A percentile compares a stretch with the other conserved stretches of the same genome.
These are phyloP conservation scores for Cucurbita ficifolia DNA, from an alignment of 306 rosid species.

Conservation along the genomic window DNA sequence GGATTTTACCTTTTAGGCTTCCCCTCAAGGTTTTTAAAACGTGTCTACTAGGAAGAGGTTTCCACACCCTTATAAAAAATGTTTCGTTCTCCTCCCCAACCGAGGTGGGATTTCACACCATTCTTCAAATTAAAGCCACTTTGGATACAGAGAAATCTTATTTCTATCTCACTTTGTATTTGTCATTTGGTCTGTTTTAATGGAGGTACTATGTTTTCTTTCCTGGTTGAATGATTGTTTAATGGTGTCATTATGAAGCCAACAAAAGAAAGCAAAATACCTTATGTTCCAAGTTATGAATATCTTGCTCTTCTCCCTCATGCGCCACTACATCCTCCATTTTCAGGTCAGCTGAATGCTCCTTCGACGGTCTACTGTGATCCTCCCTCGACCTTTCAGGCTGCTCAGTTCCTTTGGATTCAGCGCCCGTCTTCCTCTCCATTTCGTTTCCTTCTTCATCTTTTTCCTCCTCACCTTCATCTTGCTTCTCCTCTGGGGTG, in stretches of 20 bases:
- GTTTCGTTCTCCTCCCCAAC: too few relatives aligned
- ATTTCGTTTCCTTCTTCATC: constrained; percentile 32
- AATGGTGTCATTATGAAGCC: not conserved
- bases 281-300: constrained; percentile 29
- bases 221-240: not conserved
- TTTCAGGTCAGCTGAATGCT: constrained; percentile 26
- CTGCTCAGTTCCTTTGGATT: constrained; percentile 28
- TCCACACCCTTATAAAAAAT: too few relatives aligned
- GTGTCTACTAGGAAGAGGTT: too few relatives aligned
- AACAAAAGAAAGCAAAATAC: constrained; percentile 18
- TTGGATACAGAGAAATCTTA: not conserved
- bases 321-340: constrained; percentile 10
- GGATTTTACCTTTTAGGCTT: too few relatives aligned
- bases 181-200: not conserved
- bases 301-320: not conserved
- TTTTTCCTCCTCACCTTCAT: constrained; percentile 21
- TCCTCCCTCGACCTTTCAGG: constrained; percentile 22
- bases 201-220: not conserved
- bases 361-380: constrained; percentile 5
- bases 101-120: not conserved
- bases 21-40: too few relatives aligned
- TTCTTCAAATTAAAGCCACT: not conserved
- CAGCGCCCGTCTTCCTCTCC: constrained; percentile 28
- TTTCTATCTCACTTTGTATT: not conserved
- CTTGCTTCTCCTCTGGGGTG: constrained; percentile 35